phyloP scores from a whole-genome alignment of 2,329 filamentous ascomycete species.

The Penicillium janthinellum region DNA sequence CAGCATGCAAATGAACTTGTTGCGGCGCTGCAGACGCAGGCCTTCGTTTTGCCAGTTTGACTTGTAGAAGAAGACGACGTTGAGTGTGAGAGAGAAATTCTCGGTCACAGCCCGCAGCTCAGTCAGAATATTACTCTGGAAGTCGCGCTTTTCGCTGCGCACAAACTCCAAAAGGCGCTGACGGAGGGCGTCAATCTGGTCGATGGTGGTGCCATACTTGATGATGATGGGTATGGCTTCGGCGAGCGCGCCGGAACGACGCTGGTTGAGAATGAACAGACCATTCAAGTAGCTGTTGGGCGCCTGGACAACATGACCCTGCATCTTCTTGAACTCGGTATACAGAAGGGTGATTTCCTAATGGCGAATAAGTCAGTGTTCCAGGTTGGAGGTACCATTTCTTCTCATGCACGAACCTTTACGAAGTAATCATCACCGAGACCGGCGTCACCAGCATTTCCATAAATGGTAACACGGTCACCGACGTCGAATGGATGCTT shows the following conservation, averaged over 20 bases:
- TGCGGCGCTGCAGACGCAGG: conserved; percentile 82
- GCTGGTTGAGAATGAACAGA: conserved; percentile 92
- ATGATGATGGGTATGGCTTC: conserved; percentile 83
- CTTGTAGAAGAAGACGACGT: conserved; percentile 97
- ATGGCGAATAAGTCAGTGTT: no score
- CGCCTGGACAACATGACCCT: conserved; percentile 92
- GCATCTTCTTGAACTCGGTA: conserved; percentile 98
- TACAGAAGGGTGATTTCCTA: conserved; percentile 83
- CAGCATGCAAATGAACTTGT: conserved; percentile 90
- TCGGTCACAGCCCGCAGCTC: conserved; percentile 79
- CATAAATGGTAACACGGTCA: conserved; percentile 88
- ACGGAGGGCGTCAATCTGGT: conserved; percentile 81
- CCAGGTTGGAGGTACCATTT: no score
- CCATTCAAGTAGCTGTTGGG: conserved; percentile 93
- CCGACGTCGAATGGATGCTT: conserved; percentile 98
- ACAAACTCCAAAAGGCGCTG: conserved; percentile 81
- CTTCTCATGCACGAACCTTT: conserved; percentile 48
- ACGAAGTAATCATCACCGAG: conserved; percentile 94
- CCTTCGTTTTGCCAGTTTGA: conserved; percentile 95
- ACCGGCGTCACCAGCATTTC: conserved; percentile 77
- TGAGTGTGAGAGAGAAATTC: conserved; percentile 82
- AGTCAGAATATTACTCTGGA: conserved; percentile 80
- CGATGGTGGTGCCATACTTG: conserved; percentile 82
- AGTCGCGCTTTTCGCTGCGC: conserved; percentile 82
- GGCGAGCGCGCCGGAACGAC: conserved; percentile 82